Base-by-base conservation (phyloP, 179 eudicot species). In the Gypsophila paniculata region DNA sequence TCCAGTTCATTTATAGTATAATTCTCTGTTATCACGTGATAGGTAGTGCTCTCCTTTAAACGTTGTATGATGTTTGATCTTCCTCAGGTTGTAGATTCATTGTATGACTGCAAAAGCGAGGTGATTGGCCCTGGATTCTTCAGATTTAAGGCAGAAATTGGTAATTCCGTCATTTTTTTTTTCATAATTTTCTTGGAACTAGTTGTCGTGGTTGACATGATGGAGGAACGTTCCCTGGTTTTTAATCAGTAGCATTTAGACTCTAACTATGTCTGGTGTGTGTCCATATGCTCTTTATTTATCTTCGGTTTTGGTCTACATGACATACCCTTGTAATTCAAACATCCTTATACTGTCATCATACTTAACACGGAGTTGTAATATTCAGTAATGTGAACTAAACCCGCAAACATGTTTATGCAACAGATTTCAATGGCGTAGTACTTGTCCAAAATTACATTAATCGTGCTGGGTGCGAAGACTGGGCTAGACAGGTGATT, bases 91-190 rank as follows among this genome's bases (percentile, higher is more conserved):
- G 99, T 94, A 61, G 97, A 94, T 85, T 74, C 96, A 73, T 66
- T 91, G 21, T 91, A 94, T 82, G 99, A 94, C 82, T 89, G 96
- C 85, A 94, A 94, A 86, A 94, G 99, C 49, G 99, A 94, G 90
- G 97, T 94, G 81, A 94, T 94, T 55, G 99, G 99, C 64, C 99
- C 97, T 74, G 99, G 99, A 44, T 89, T 88, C 84, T 94, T 94
- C 72, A 86, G 99, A 82, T 94, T 94, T 76, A 94, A 94, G 83
- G 99, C 97, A 64, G 99, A 94, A 81, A 89, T 94, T 78, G 99
- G 99, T 94, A 73, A 80, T 34, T 18, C 14, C 70, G 15, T 39
- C 13, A 69, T n/a, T 19, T 23, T 26, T 8, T 25, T 44, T 29
- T 25, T 4, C 70, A 38, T 38, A 15, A 38, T 53, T 2, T 38